These are phyloP conservation scores for Turritis glabra DNA, from an alignment of 345 rosid species.

Conservation along the genomic window DNA sequence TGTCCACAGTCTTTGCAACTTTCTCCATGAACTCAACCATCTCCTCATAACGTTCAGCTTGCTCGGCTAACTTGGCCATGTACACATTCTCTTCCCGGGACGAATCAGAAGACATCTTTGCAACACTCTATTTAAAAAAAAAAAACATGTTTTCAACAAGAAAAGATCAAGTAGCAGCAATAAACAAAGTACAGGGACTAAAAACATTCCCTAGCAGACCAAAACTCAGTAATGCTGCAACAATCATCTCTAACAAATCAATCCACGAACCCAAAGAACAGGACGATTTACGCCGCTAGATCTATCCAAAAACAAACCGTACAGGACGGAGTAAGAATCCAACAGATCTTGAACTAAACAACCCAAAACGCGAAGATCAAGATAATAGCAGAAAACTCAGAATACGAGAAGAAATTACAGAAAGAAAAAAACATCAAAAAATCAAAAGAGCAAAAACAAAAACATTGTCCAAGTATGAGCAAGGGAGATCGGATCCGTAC, in stretches of 20 bases:
- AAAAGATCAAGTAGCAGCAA: neutral
- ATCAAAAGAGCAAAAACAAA: neutral
- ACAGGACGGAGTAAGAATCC: neutral
- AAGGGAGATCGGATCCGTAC: slow-evolving; percentile 13
- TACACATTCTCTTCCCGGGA: slow-evolving; percentile 92
- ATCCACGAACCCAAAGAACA: neutral
- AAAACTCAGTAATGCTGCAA: slow-evolving; percentile 1
- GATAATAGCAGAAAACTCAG: neutral
- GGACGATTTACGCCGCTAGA: slow-evolving; percentile 17
- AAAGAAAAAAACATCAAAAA: neutral
- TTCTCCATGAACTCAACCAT: slow-evolving; percentile 99
- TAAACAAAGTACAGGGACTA: neutral
- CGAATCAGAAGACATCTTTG: slow-evolving; percentile 65
- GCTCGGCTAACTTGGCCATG: slow-evolving; percentile 97
- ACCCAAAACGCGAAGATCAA: neutral
- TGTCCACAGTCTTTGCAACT: slow-evolving; percentile 79
- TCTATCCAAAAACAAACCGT: slow-evolving; percentile 12
- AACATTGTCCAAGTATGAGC: slow-evolving; percentile 2
- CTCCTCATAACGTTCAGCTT: slow-evolving; percentile 96
- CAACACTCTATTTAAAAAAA: slow-evolving; percentile 32
- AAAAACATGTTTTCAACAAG: neutral
- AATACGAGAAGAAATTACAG: neutral
- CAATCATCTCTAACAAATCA: neutral
- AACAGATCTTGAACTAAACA: slow-evolving; percentile 28
- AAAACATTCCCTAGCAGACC: neutral